Evolutionary conservation across 495 filamentous ascomycete genomes (phyloP), one percentile per base, ranked within the genome.

Genomic region (Lichenothelia convexa): DNA sequence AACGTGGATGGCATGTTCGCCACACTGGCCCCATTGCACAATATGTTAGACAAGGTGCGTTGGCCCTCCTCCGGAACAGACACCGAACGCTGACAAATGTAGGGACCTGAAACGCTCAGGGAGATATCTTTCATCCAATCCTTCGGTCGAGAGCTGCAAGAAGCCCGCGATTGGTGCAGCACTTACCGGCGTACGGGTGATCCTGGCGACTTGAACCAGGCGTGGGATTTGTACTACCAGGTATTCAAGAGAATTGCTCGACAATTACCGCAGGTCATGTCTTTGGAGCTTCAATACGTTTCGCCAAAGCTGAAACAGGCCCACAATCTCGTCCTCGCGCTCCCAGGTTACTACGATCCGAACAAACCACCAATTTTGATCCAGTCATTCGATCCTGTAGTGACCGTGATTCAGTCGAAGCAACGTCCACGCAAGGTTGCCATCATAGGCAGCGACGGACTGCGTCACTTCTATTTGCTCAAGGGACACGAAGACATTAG

Each of bases 401-500:
- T 92, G 31, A 79, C 71, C 44, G 91, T 99, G 34, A 89, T 99
- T 45, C 83, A 79, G 45, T 95, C 91, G 3, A 99, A 99, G 58
- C 92, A 99, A 51, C 73, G 86, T 20, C 89, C 89, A 3, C 68
- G 89, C 35, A 86, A 87, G 53, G 70, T 95, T 45, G 85, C 75
- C 30, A 72, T 91, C 40, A 74, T 75, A 49, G 89, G 86, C 22
- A 89, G 76, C 47, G 91, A 94, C 48, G 89, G 87, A 38, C 71
- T 61, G 32, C 64, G 69, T 9, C 93, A 95, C 60, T 75, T 80
- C 34, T 93, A 92, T 60, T 48, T 73, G 17, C 66, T 99, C 48
- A 99, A 99, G 60, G 89, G 89, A 7, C 91, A 95, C 46, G 89
- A 99, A 60, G 89, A 99, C 62, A 94, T 94, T 44, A 72, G 89